Base-by-base conservation (phyloP, 1,284 basidiomycete species). In the Sporisorium reilianum region DNA sequence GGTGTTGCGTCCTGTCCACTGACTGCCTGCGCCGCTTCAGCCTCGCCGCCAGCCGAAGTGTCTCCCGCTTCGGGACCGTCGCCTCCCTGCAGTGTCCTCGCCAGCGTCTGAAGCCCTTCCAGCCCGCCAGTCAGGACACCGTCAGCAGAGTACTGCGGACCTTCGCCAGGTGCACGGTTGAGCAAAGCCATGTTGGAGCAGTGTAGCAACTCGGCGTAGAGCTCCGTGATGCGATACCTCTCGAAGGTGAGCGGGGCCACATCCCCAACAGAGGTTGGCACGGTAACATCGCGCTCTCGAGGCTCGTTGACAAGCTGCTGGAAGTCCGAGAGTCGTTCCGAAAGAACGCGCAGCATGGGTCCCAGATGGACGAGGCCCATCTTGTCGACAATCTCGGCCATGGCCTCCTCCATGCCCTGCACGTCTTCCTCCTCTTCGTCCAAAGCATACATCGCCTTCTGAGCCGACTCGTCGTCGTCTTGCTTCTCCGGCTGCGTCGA, bases 171-270 rank as follows among this genome's bases (percentile, higher is more conserved):
- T 0, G 65, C 65, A 9, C 97, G 92, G 83, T 99, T 99, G 38
- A 99, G 88, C 16, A 98, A 89, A 1, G 92, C 91, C 96, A 99
- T 98, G 83, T 98, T 99, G 16, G 96, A 99, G 85, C 94, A 97
- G 84, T 99, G 97, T 16, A 99, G 87, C 16, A 99, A 89, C 85
- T 99, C 97, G 20, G 96, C 97, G 79, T 97, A 96, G 9, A 99
- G 89, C 86, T 99, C 97, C 84, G 94, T 93, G 81, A 99, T 94
- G n/a, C 96, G 90, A 85, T 95, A 97, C 6, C 97, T 90, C 84
- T 98, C 97, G 76, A 96, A 91, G 0, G 96, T 97, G 34, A 99
- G 89, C 0, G 96, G 95, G 1, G 88, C 87, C 48, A 93, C 89
- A 6, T 57, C 56, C 22, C 68, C 64, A 22, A 76, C 61, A 16